Evolutionary conservation across 352 stramenopile genomes (phyloP), one percentile per base, ranked within the genome.

Genomic region (Phytophthora palmivora): DNA sequence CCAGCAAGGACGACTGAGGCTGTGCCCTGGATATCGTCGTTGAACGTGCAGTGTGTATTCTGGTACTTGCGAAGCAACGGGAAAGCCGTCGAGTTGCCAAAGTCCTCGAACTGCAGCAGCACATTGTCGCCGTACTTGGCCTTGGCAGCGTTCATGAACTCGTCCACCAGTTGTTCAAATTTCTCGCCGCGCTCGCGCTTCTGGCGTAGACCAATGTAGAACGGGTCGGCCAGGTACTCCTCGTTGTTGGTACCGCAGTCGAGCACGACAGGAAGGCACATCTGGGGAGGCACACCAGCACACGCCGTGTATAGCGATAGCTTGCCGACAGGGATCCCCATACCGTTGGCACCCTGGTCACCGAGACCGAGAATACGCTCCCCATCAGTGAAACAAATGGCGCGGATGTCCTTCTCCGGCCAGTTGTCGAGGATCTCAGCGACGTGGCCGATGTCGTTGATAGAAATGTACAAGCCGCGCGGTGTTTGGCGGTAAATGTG

Each of bases 311-410:
- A 99, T 50, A 99, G 88, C 12, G 82, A 88, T 32, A 98, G 76
- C 68, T 98, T 98, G 50, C 96, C 96, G 58, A 99, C 89, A 0
- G 96, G 96, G 65, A 99, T 99, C 21, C 94, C 84, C 72, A 92
- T 87, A 46, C 81, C 83, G 61, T 92, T 90, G n/a, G 78, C 71
- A 22, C 97, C 97, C 12, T 99, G 79, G 75, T 99, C 97, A 28
- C 97, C 97, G 4, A 99, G 81, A 43, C 97, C 97, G 0, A 99
- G 74, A 68, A 99, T 99, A 18, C 96, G 83, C 62, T 91, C 84
- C 19, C 97, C 97, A 74, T 99, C 97, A 2, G 96, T 99, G 32
- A 99, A 97, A 14, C 98, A 96, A 71, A 99, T 98, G 37, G 97
- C 92, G 43, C 92, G 84, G 18, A 99, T 96, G 74, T 98, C 90